A percentile compares a stretch with the other conserved stretches of the same genome.
Evolutionary conservation across 257 asterid species (phyloP).

Genomic region (Penstemon barbatus): DNA sequence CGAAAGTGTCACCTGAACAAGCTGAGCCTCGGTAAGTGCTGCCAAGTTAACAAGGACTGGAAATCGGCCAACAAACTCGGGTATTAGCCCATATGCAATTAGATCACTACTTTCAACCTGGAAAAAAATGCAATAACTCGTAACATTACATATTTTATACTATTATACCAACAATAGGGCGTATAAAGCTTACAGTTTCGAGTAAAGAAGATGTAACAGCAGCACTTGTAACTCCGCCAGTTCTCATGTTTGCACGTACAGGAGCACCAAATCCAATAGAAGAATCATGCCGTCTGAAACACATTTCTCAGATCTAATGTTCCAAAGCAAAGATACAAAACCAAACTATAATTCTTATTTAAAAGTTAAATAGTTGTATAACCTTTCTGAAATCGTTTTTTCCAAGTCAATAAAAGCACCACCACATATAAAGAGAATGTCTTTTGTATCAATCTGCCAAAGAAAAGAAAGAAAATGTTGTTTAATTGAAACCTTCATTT

Average conservation of each 20-base stretch:
- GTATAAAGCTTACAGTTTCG: constrained; percentile 64
- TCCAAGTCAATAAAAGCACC: constrained; percentile 99
- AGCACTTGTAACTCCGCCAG: constrained; percentile 70
- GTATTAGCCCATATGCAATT: constrained; percentile 94
- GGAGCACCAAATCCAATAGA: constrained; percentile 98
- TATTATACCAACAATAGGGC: too few relatives aligned
- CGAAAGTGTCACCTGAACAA: constrained; percentile 71
- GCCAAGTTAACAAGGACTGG: constrained; percentile 34
- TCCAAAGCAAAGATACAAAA: constrained; percentile 15
- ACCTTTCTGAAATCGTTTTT: constrained; percentile 99
- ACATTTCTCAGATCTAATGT: constrained; percentile 25
- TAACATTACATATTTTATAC: too few relatives aligned
- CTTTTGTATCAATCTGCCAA: constrained; percentile 92
- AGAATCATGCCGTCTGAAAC: constrained; percentile 94
- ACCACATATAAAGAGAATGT: constrained; percentile 95
- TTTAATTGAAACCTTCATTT: background rate
- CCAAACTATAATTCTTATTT: background rate
- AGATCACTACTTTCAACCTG: constrained; percentile 99
- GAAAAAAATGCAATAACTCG: constrained; percentile 5
- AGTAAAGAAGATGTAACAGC: constrained; percentile 87
- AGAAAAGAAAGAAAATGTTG: background rate
- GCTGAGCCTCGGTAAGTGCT: constrained; percentile 24
- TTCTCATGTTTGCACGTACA: constrained; percentile 94
- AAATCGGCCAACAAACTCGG: constrained; percentile 97
- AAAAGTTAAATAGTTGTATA: constrained; percentile 15